phyloP scores from a whole-genome alignment of 2,329 filamentous ascomycete species.

The Clarireedia homoeocarpa region DNA sequence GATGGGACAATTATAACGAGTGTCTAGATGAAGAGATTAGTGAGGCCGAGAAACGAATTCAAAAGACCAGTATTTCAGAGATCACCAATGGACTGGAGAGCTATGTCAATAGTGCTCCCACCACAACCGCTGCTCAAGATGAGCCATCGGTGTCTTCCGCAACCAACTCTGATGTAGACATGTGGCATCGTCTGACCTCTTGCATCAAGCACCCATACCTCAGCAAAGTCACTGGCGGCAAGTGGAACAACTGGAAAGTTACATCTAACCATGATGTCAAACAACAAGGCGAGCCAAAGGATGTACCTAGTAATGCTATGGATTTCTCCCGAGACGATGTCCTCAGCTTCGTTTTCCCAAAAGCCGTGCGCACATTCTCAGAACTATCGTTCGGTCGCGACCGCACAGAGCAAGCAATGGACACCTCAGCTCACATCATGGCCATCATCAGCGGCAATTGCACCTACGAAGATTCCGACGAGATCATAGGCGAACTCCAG shows the following conservation, averaged over 20 bases:
- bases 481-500: conserved; percentile 52
- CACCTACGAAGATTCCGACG: conserved; percentile 31
- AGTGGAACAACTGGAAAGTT: conserved; percentile 41
- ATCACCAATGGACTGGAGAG: conserved; percentile 21
- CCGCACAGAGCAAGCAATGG: conserved; percentile 38
- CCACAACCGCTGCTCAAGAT: neutral
- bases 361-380: conserved; percentile 35
- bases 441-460: conserved; percentile 32
- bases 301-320: conserved; percentile 21
- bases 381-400: conserved; percentile 28
- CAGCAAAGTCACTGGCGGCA: conserved; percentile 38
- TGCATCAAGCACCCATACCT: conserved; percentile 40
- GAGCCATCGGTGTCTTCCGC: neutral
- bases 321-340: conserved; percentile 36
- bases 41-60: conserved; percentile 38
- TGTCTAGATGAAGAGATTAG: conserved; percentile 41
- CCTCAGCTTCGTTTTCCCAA: conserved; percentile 41
- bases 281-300: neutral
- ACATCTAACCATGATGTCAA: conserved; percentile 45
- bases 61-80: conserved; percentile 31
- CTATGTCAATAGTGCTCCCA: conserved; percentile 14
- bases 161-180: conserved; percentile 21
- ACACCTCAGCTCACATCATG: conserved; percentile 42
- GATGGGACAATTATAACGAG: conserved; percentile 51
- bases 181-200: conserved; percentile 47